A percentile compares a stretch with the other conserved stretches of the same genome.
These are phyloP conservation scores for Laguncularia racemosa DNA, from an alignment of 345 rosid species.

Conservation along the genomic window DNA sequence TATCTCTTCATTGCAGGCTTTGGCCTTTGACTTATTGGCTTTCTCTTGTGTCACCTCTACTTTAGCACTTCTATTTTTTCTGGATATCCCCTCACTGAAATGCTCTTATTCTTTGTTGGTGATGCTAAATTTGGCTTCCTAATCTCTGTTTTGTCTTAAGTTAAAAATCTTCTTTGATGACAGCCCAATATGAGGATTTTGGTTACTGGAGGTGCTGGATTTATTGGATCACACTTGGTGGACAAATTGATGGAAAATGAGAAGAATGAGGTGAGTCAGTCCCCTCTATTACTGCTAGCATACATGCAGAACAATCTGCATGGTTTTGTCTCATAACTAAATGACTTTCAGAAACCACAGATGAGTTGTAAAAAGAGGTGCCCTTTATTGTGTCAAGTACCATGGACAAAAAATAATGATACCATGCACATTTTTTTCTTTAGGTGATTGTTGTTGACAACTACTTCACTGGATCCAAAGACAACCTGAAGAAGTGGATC, in stretches of 20 bases:
- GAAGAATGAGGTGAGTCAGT: conserved; percentile 39
- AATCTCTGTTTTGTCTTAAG: background rate
- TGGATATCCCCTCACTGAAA: too few species aligned
- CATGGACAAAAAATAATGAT: too few species aligned
- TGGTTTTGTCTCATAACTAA: too few species aligned
- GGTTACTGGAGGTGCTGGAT: conserved; percentile 98
- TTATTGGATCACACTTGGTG: conserved; percentile 93
- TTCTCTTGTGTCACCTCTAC: too few species aligned
- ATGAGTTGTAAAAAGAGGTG: too few species aligned
- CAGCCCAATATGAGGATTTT: conserved; percentile 97
- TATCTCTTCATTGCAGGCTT: too few species aligned
- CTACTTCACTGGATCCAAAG: conserved; percentile 89
- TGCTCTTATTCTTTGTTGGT: background rate
- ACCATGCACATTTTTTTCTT: background rate
- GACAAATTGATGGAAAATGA: conserved; percentile 93
- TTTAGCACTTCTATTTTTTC: too few species aligned
- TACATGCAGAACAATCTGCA: too few species aligned
- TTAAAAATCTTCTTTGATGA: conserved; percentile 4
- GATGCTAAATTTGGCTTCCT: background rate
- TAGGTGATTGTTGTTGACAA: conserved; percentile 87
- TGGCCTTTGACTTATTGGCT: too few species aligned
- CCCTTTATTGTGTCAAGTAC: too few species aligned
- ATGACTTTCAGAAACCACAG: too few species aligned
- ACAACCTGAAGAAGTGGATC: conserved; percentile 86
- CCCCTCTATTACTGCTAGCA: too few species aligned